Conservation (phyloP, 176 grass and related monocot genomes). For the Bonia amplexicaulis region DNA sequence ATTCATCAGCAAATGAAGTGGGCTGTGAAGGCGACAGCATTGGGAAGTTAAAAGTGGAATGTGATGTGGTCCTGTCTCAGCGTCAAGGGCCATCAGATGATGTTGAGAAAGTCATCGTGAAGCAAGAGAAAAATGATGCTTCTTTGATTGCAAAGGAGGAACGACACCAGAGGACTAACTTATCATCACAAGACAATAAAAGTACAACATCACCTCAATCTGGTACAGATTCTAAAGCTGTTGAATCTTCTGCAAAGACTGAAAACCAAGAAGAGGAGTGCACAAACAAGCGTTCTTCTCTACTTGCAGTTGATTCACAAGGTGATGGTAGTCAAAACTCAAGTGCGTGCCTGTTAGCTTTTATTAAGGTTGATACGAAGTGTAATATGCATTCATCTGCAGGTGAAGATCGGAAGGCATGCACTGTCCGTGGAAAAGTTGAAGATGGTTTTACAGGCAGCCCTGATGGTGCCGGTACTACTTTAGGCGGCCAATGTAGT, state of each 20-base stretch:
- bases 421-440: conserved; percentile 19
- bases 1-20: conserved; percentile 40
- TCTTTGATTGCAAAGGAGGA: conserved; percentile 33
- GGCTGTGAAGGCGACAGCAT: conserved; percentile 29
- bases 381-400: conserved; percentile 32
- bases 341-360: background rate
- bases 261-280: conserved; percentile 22
- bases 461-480: conserved; percentile 6
- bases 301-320: conserved; percentile 17
- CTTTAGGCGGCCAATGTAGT: conserved; percentile 1
- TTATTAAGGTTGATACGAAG: background rate
- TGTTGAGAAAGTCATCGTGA: conserved; percentile 13
- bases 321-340: conserved; percentile 18
- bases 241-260: conserved; percentile 11
- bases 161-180: background rate
- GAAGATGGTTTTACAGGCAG: conserved; percentile 28
- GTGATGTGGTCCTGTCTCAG: conserved; percentile 10
- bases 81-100: conserved; percentile 13
- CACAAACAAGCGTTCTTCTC: conserved; percentile 9
- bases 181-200: conserved; percentile 16
- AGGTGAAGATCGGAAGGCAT: conserved; percentile 29
- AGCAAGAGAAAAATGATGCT: conserved; percentile 31
- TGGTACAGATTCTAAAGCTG: conserved; percentile 14
- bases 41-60: conserved; percentile 42
- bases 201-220: background rate